Conservation (phyloP, 1,284 basidiomycete genomes). For the Boletellus deceptivus region DNA sequence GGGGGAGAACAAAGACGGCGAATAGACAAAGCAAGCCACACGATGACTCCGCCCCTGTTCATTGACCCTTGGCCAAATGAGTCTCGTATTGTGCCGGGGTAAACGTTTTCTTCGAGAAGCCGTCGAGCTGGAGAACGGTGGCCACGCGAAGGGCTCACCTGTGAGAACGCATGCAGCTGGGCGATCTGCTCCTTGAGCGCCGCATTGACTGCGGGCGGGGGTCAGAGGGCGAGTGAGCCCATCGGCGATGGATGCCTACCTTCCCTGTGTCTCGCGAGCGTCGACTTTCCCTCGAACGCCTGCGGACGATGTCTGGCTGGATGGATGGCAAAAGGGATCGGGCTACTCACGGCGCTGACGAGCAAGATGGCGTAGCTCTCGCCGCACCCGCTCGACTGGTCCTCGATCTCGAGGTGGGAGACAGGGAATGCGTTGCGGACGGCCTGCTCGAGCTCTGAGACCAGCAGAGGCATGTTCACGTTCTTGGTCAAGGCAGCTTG, state of each 20-base stretch:
- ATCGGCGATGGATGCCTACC: constrained; percentile 41
- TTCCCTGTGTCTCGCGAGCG: constrained; percentile 66
- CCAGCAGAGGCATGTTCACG: constrained; percentile 56
- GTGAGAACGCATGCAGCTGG: constrained; percentile 81
- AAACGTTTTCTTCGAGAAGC: constrained; percentile 59
- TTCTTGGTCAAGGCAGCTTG: too few species aligned
- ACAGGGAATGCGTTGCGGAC: constrained; percentile 61
- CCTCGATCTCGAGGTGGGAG: constrained; percentile 65
- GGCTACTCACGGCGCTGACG: constrained; percentile 64
- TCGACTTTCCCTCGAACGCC: constrained; percentile 73
- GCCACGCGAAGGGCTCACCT: constrained; percentile 45
- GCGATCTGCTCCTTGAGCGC: constrained; percentile 69
- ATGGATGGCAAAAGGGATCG: background rate
- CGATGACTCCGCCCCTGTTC: constrained; percentile 4
- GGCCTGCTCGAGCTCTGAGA: constrained; percentile 53
- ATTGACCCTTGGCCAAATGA: constrained; percentile 43
- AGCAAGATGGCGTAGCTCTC: constrained; percentile 71
- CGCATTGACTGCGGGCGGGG: constrained; percentile 59
- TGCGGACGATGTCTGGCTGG: constrained; percentile 26
- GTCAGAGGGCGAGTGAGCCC: background rate
- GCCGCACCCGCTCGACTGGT: constrained; percentile 76
- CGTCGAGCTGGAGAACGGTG: background rate
- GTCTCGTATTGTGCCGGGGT: constrained; percentile 70
- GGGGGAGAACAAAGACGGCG: constrained; percentile 11
- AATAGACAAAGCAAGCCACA: constrained; percentile 3